A percentile compares a stretch with the other conserved stretches of the same genome.
These are phyloP conservation scores for Dactylellina parvicollis DNA, from an alignment of 2,329 filamentous ascomycete genomes.

Conservation along the genomic window DNA sequence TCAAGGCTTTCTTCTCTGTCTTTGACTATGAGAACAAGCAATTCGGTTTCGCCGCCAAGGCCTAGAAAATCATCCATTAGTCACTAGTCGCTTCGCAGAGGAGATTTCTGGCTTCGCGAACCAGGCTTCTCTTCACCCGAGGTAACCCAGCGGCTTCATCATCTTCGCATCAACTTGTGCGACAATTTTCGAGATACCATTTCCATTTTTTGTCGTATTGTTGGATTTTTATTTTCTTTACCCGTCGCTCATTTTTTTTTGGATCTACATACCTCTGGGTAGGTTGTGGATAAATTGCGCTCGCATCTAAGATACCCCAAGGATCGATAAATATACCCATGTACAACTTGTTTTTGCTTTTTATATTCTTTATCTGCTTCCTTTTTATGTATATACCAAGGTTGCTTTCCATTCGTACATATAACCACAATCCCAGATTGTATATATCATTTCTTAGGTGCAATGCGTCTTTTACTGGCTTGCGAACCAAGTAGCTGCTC, in stretches of 20 bases:
- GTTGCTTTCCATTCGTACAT: background rate
- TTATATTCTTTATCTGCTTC: background rate
- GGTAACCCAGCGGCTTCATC: too few relatives aligned
- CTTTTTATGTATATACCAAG: slow-evolving; percentile 1
- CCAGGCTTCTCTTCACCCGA: too few relatives aligned
- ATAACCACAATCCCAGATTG: too few relatives aligned
- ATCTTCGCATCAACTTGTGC: background rate
- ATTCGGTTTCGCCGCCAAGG: slow-evolving; percentile 65
- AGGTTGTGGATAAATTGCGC: slow-evolving; percentile 26
- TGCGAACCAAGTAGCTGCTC: background rate
- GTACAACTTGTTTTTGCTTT: slow-evolving; percentile 1
- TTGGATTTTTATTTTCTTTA: slow-evolving; percentile 7
- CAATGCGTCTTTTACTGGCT: background rate
- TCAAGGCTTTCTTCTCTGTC: slow-evolving; percentile 79
- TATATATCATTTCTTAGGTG: background rate
- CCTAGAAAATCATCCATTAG: slow-evolving; percentile 1
- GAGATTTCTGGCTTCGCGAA: background rate
- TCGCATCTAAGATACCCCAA: slow-evolving; percentile 43
- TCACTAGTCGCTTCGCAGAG: too few relatives aligned
- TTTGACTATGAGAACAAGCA: slow-evolving; percentile 69
- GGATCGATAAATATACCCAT: slow-evolving; percentile 18
- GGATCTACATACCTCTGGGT: slow-evolving; percentile 30
- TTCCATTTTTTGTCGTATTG: slow-evolving; percentile 1
- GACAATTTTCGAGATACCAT: slow-evolving; percentile 30
- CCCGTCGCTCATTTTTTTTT: slow-evolving; percentile 8